These are phyloP conservation scores for Cryptococcus maquisensis DNA, from an alignment of 1,284 basidiomycete genomes.

Conservation along the genomic window DNA sequence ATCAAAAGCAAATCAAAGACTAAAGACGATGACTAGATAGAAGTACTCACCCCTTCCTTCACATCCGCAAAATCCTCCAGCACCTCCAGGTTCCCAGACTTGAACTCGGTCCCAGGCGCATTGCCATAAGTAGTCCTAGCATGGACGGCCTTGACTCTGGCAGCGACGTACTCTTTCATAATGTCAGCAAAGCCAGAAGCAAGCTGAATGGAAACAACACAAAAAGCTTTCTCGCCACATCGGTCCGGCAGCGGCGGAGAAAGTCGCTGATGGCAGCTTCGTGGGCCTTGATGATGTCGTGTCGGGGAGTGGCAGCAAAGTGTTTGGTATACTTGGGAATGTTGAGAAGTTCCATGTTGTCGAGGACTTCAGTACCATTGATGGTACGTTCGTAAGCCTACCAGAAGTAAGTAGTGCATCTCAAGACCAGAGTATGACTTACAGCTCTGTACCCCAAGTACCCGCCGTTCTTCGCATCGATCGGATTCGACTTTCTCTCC, in stretches of 20 bases:
- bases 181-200: not conserved
- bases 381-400: slow-evolving; percentile 25
- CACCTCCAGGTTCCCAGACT: slow-evolving; percentile 22
- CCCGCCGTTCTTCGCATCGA: slow-evolving; percentile 25
- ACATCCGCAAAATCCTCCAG: slow-evolving; percentile 22
- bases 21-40: not conserved
- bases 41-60: not conserved
- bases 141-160: slow-evolving; percentile 27
- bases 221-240: slow-evolving; percentile 26
- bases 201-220: slow-evolving; percentile 22
- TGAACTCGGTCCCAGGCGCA: slow-evolving; percentile 25
- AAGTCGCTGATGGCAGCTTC: slow-evolving; percentile 16
- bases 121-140: slow-evolving; percentile 17
- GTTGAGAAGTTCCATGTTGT: slow-evolving; percentile 35
- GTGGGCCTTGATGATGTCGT: slow-evolving; percentile 24
- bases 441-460: slow-evolving; percentile 32
- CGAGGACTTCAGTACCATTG: slow-evolving; percentile 29
- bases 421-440: not conserved
- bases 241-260: slow-evolving; percentile 17
- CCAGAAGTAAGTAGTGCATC: not conserved
- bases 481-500: slow-evolving; percentile 18
- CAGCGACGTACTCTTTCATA: slow-evolving; percentile 17
- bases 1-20: not conserved
- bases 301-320: slow-evolving; percentile 22
- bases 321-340: slow-evolving; percentile 29